Base-by-base conservation (phyloP, 495 filamentous ascomycete genomes). In the Jackrogersella minutella region DNA sequence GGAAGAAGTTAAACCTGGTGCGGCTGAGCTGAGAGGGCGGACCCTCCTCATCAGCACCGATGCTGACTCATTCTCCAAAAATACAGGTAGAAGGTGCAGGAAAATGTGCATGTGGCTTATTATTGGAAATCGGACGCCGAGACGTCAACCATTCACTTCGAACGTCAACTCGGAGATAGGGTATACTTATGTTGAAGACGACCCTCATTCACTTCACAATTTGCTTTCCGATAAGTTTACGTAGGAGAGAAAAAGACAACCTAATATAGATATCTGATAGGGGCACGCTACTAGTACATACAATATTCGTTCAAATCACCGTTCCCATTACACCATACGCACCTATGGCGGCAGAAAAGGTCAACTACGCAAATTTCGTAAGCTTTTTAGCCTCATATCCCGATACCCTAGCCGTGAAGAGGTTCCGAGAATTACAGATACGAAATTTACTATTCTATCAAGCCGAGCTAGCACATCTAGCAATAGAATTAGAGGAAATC, bases 391-490 rank as follows among this genome's bases (percentile, higher is more conserved):
- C 0, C 41, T 2, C 17, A n/a, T 46, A 24, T 21, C 41, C 41
- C 2, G 41, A 46, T 46, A 46, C 21, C 5, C 5, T 46, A 5
- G 41, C 21, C 6, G 41, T 46, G 9, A 46, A 46, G 5, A 46
- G 41, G n/a, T 46, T 46, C n/a, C 4, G 41, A 11, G 41, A 46
- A 13, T 46, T 46, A 10, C 41, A 46, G n/a, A 46, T 46, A 2
- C 4, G 41, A 26, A 46, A 46, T 26, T 46, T 46, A 46, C 21
- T 46, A 26, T 46, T 46, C 11, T 46, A 46, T 11, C 41, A 46
- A 13, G 41, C 41, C 11, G 41, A 46, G 10, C 22, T 46, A 43
- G 40, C 40, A 43, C 40, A 43, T 22, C 40, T 43, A 4, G 17
- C 8, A 22, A 19, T 9, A 1, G 40, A 43, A 22, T 43, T 43